Evolutionary conservation across 164 flowering plant genomes (phyloP), one percentile per base, ranked within the genome.

Genomic region (Echeveria elegans): DNA sequence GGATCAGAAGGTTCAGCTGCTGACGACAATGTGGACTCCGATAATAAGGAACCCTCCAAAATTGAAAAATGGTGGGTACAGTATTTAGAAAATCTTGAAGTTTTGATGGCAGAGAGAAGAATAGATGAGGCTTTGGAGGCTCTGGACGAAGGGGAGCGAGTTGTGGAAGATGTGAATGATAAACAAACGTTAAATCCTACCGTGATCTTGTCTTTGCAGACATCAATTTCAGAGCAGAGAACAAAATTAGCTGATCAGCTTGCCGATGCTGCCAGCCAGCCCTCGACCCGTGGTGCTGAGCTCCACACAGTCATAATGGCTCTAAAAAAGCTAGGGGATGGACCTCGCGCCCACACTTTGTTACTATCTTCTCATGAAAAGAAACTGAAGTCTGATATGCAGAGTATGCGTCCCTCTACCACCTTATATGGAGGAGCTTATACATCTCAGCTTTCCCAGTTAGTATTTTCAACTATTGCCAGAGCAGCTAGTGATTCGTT

Each of bases 251-350:
- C 95, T 24, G 92, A 86, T 73, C 89, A 88, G 73, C 85, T 95
- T 7, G 96, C 89, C 31, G 92, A 90, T 50, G 77, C 87, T 34
- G 86, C 81, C 45, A 75, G 82, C 76, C 95, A 92, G 48, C 86
- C 97, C 63, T 89, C 97, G 0, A 85, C 88, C 6, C 85, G 82
- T 11, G 84, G 89, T 23, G 77, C 73, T 64, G 99, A 92, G 82
- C 90, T 89, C 67, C 88, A 93, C 32, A 78, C 90, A 16, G 81
- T 88, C 50, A 85, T 87, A 67, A 71, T 74, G 73, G 94, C 96
- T 58, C 80, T 95, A 12, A 92, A 90, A 75, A 73, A 67, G 66
- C 96, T 95, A 14, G 99, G 99, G 34, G 99, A 95, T 69, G 92
- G 94, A 11, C 84, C 97, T 10, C 90, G 91, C 52, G 94, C 99